Percentiles rank a stretch among this genome's conserved stretches.
Conservation (phyloP, 1,284 basidiomycete species). For the Athelia psychrophila region DNA sequence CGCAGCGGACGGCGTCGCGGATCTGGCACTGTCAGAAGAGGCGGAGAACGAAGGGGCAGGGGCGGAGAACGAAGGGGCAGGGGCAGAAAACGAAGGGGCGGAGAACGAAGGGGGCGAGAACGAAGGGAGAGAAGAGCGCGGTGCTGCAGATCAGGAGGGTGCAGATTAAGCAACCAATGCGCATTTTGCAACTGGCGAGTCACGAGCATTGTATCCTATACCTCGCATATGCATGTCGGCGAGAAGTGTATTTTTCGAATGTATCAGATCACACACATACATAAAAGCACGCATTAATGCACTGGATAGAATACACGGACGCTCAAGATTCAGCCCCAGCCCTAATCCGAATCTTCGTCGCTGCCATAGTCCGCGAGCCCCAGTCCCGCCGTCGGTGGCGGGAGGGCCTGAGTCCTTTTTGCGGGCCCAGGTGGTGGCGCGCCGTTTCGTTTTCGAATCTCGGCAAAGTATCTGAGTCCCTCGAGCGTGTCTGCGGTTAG, state of each 20-base stretch:
- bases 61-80: no score
- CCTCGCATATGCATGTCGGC: no score
- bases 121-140: conserved; percentile 13
- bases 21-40: no score
- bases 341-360: conserved; percentile 58
- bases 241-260: no score
- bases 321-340: no score
- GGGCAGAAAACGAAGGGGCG: no score
- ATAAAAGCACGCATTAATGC: background rate
- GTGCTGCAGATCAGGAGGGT: conserved; percentile 28
- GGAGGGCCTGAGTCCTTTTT: conserved; percentile 27
- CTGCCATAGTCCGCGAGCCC: conserved; percentile 74
- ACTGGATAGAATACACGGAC: conserved; percentile 11
- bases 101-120: no score
- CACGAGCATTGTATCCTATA: no score
- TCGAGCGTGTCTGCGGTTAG: conserved; percentile 80
- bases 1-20: no score
- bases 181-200: no score
- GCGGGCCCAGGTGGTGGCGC: conserved; percentile 21
- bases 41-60: no score
- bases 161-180: no score
- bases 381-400: conserved; percentile 39
- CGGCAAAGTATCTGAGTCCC: conserved; percentile 83
- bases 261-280: background rate
- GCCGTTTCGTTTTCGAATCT: conserved; percentile 66